These are phyloP conservation scores for Mortierella sp. DNA, from an alignment of 371 early-diverging fungal species.

Conservation along the genomic window DNA sequence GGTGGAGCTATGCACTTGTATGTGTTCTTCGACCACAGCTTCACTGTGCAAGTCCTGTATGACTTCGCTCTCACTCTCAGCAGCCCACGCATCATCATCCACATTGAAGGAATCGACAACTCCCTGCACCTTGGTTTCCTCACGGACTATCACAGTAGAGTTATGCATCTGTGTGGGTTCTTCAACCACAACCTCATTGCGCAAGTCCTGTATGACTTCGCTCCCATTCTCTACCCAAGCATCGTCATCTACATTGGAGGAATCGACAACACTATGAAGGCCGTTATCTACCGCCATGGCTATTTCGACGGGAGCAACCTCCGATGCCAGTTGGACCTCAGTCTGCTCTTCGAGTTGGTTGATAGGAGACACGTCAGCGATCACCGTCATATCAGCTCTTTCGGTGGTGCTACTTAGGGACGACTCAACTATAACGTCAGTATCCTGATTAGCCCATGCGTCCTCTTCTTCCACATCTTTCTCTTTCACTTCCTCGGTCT, in stretches of 20 bases:
- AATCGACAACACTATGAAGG: not conserved
- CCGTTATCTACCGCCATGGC: not conserved
- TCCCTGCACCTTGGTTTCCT: not conserved
- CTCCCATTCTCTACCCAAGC: not conserved
- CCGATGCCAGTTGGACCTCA: not conserved
- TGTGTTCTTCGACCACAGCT: not conserved
- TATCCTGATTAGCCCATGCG: slow-evolving; percentile 16
- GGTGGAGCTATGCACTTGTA: not conserved
- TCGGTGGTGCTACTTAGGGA: not conserved
- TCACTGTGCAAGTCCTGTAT: not conserved
- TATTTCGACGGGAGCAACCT: not conserved
- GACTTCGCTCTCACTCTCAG: not conserved
- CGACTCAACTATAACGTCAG: not conserved
- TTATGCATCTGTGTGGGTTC: not conserved
- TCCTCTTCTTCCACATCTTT: slow-evolving; percentile 11
- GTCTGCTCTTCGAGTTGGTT: not conserved
- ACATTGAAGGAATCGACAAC: no score
- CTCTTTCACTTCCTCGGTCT: slow-evolving; percentile 1
- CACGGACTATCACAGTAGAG: not conserved
- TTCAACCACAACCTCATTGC: not conserved
- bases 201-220: not conserved
- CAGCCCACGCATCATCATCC: not conserved
- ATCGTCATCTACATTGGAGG: not conserved
- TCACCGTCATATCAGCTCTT: not conserved
- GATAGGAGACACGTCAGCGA: not conserved